A percentile compares a stretch with the other conserved stretches of the same genome.
phyloP scores from a whole-genome alignment of 179 eudicot genomes.

The Nepenthes alata region DNA sequence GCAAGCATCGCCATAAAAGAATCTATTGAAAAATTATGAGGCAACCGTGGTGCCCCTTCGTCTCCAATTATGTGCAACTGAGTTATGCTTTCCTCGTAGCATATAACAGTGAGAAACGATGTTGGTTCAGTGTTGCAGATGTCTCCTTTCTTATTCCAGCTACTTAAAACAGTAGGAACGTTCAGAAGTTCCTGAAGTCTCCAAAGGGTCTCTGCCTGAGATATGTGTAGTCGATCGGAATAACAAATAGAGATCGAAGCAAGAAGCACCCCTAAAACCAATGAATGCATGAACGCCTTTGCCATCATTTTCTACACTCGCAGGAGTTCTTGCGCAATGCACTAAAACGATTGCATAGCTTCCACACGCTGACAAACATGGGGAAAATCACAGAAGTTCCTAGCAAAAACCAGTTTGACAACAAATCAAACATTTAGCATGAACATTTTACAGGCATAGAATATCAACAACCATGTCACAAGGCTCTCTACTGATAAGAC shows the following conservation, averaged over 20 bases:
- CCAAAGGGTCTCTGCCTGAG: slow-evolving; percentile 51
- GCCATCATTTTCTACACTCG: too few relatives aligned
- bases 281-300: too few relatives aligned
- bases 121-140: slow-evolving; percentile 62
- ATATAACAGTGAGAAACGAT: slow-evolving; percentile 46
- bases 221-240: slow-evolving; percentile 43
- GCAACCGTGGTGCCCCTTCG: slow-evolving; percentile 28
- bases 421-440: too few relatives aligned
- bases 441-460: too few relatives aligned
- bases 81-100: slow-evolving; percentile 68
- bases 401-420: too few relatives aligned
- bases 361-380: too few relatives aligned
- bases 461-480: too few relatives aligned
- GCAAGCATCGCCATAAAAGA: slow-evolving; percentile 52
- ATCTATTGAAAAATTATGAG: slow-evolving; percentile 54
- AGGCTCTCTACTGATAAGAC: too few relatives aligned
- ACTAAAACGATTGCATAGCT: too few relatives aligned
- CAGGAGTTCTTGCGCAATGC: too few relatives aligned
- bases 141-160: slow-evolving; percentile 49
- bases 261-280: slow-evolving; percentile 1
- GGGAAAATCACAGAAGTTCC: too few relatives aligned
- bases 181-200: slow-evolving; percentile 47
- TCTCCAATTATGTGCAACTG: slow-evolving; percentile 62
- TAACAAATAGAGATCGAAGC: slow-evolving; percentile 18
- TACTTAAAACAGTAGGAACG: slow-evolving; percentile 38